phyloP scores from a whole-genome alignment of 2,329 filamentous ascomycete species.

The Pyricularia pennisetigena region DNA sequence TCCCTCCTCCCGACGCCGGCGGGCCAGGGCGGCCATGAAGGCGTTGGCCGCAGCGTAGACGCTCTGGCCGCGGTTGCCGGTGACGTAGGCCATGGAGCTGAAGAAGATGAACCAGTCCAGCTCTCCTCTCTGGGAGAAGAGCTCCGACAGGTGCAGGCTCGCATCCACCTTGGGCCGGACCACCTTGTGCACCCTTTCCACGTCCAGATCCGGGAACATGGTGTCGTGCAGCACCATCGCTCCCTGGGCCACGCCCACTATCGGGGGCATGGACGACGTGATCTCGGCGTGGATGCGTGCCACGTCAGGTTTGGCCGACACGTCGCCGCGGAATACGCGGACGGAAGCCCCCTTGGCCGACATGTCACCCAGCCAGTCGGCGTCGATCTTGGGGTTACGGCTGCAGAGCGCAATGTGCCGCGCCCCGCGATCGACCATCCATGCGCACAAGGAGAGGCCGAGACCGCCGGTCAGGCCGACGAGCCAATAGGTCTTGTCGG shows the following conservation, averaged over 20 bases:
- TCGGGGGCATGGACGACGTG: conserved; percentile 16
- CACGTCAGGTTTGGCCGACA: conserved; percentile 6
- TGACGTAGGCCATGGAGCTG: conserved; percentile 14
- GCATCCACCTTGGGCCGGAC: conserved; percentile 23
- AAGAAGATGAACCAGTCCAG: conserved; percentile 28
- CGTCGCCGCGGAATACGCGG: conserved; percentile 8
- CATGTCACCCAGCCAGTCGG: background rate
- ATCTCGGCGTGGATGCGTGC: conserved; percentile 6
- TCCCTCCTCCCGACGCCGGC: conserved; percentile 20
- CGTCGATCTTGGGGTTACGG: conserved; percentile 1
- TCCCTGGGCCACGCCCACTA: conserved; percentile 25
- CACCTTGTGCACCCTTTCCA: conserved; percentile 13
- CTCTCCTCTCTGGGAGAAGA: conserved; percentile 14
- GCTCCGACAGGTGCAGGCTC: conserved; percentile 16
- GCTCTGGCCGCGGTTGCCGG: conserved; percentile 21
- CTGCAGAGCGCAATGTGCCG: conserved; percentile 10
- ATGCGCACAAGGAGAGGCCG: conserved; percentile 26
- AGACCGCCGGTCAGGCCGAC: conserved; percentile 22
- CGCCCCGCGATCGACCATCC: conserved; percentile 28
- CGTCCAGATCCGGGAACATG: conserved; percentile 13
- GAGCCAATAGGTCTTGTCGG: conserved; percentile 22
- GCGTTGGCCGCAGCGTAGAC: conserved; percentile 31
- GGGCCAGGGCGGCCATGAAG: conserved; percentile 23
- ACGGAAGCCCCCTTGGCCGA: conserved; percentile 7
- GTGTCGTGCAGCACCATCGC: conserved; percentile 26